A percentile compares a stretch with the other conserved stretches of the same genome.
These are phyloP conservation scores for Aureobasidium sp. DNA, from an alignment of 2,329 filamentous ascomycete species.

Conservation along the genomic window DNA sequence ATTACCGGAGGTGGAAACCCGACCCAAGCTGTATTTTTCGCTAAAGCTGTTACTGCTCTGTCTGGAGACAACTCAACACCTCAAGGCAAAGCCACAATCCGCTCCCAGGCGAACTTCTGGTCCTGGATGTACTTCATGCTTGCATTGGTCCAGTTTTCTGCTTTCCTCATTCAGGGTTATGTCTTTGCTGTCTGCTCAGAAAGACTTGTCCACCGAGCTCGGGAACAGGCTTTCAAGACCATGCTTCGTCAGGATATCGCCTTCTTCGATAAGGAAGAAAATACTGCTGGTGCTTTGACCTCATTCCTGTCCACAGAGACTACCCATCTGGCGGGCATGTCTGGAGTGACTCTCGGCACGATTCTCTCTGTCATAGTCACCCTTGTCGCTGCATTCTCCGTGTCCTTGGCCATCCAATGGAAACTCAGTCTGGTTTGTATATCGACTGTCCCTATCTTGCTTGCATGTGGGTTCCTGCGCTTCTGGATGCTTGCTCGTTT, in stretches of 20 bases:
- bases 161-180: conserved; percentile 61
- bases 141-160: conserved; percentile 63
- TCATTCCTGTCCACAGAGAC: conserved; percentile 85
- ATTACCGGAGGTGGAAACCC: conserved; percentile 76
- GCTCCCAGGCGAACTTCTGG: conserved; percentile 79
- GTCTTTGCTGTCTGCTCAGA: conserved; percentile 83
- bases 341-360: conserved; percentile 80
- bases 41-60: conserved; percentile 76
- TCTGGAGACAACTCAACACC: conserved; percentile 41
- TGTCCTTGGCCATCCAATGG: conserved; percentile 75
- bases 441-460: conserved; percentile 66
- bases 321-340: conserved; percentile 79
- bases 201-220: conserved; percentile 71
- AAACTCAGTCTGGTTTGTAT: conserved; percentile 80
- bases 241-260: conserved; percentile 89
- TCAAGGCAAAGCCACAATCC: conserved; percentile 34
- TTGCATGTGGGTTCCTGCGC: conserved; percentile 77
- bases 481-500: conserved; percentile 79
- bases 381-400: conserved; percentile 61
- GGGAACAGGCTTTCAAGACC: conserved; percentile 73
- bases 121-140: conserved; percentile 83
- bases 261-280: conserved; percentile 86
- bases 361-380: conserved; percentile 75
- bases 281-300: conserved; percentile 80
- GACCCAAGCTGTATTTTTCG: conserved; percentile 71